These are phyloP conservation scores for Globisporangium carolinianum DNA, from an alignment of 352 stramenopile species.

Conservation along the genomic window DNA sequence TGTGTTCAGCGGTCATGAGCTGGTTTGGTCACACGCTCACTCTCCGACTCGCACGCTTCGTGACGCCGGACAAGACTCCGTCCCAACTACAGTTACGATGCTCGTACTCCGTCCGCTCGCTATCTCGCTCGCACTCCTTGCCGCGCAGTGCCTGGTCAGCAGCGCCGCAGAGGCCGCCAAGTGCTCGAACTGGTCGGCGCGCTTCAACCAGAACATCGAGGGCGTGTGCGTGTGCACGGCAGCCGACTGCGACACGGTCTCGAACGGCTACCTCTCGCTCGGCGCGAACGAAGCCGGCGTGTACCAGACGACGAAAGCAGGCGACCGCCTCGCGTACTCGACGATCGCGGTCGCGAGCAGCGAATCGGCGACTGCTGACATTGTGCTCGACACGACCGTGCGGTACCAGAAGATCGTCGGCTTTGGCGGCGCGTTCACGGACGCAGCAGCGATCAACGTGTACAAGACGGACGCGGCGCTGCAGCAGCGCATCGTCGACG, in stretches of 20 bases:
- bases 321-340: constrained; percentile 39
- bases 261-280: constrained; percentile 37
- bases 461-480: constrained; percentile 45
- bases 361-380: constrained; percentile 20
- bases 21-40: background rate
- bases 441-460: constrained; percentile 77
- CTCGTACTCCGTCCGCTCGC: constrained; percentile 12
- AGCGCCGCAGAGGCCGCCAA: constrained; percentile 4
- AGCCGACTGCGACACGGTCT: constrained; percentile 42
- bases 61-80: background rate
- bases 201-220: constrained; percentile 36
- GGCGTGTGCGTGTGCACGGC: constrained; percentile 48
- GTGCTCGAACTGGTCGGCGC: constrained; percentile 26
- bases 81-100: constrained; percentile 7
- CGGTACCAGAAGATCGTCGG: constrained; percentile 81
- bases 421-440: constrained; percentile 88
- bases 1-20: too few relatives aligned
- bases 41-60: constrained; percentile 5
- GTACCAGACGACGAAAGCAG: constrained; percentile 42
- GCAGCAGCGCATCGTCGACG: constrained; percentile 64
- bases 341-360: constrained; percentile 17
- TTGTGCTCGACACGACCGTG: constrained; percentile 36
- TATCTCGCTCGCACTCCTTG: constrained; percentile 6
- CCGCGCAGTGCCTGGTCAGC: constrained; percentile 11
- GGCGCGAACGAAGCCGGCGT: constrained; percentile 30